Evolutionary conservation across 2,329 filamentous ascomycete genomes (phyloP), one percentile per base, ranked within the genome.

Genomic region (Ophiobolus disseminans): DNA sequence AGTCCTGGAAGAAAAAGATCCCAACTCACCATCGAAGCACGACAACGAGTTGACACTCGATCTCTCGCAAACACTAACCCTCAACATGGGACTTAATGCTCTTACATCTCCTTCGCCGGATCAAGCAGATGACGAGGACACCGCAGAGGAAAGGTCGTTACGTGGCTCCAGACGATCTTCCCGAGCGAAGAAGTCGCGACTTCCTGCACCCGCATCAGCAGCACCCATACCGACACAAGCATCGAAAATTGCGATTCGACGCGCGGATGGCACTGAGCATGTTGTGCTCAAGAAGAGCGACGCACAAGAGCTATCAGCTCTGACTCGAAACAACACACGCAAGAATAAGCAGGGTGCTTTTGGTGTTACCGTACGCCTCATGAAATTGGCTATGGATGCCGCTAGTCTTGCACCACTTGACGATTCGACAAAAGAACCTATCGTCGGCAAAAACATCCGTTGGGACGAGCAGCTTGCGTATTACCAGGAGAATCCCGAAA

Each of bases 291-390:
- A 78, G 63, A 75, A 75, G 54, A 75, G 74, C 5, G 78, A 81
- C 48, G 77, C 78, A 13, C 78, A 81, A 50, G 75, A 78, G 46
- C 62, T 80, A 7, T 72, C 77, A 9, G 60, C 73, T 9, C 44
- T 74, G 13, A 81, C 79, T 1, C 71, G 74, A 25, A 67, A 65
- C 40, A 82, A 82, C 56, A 82, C 79, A 7, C 70, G 75, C 31
- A 77, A 76, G 61, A 82, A 82, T 62, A 81, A 80, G 49, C 74
- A 75, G 36, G 75, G 73, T 19, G 70, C 74, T 13, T 55, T 80
- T 19, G 62, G 75, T 42, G 78, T 78, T 35, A 66, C 61, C n/a
- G 55, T 75, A 7, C 70, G 75, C 23, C 63, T 82, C 9, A 64
- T 72, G 19, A 77, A 76, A 46, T 64, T 81, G 8, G 63, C 66